Percentiles rank a stretch among this genome's conserved stretches.
These are phyloP conservation scores for Pseudocercospora macadamiae DNA, from an alignment of 2,329 filamentous ascomycete genomes.

Conservation along the genomic window DNA sequence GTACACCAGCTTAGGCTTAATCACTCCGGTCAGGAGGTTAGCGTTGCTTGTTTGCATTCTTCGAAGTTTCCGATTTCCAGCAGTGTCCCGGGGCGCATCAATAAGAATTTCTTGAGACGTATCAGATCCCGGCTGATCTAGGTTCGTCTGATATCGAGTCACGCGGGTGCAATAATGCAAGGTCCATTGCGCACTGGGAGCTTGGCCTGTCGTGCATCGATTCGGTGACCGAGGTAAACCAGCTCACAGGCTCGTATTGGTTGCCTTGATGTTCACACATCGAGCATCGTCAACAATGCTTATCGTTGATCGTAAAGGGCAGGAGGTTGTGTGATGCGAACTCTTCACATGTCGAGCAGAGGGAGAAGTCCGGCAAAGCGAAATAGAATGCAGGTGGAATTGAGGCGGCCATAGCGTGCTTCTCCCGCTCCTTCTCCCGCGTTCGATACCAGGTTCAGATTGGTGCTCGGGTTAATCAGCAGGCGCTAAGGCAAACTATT, in stretches of 20 bases:
- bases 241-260: too few species aligned
- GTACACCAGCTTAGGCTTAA: too few species aligned
- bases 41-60: background rate
- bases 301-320: background rate
- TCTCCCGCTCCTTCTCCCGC: background rate
- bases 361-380: background rate
- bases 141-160: background rate
- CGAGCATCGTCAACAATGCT: too few species aligned
- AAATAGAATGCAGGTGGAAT: background rate
- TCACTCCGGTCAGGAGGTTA: too few species aligned
- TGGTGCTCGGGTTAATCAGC: background rate
- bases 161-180: background rate
- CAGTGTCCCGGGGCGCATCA: background rate
- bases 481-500: background rate
- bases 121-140: background rate
- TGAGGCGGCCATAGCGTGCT: background rate
- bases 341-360: background rate
- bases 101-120: background rate
- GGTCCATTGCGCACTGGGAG: background rate
- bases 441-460: background rate
- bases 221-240: too few species aligned
- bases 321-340: background rate
- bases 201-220: background rate
- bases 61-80: background rate
- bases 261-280: too few species aligned